phyloP scores from a whole-genome alignment of 2,329 filamentous ascomycete genomes.

The Hypoxylon rubiginosum region DNA sequence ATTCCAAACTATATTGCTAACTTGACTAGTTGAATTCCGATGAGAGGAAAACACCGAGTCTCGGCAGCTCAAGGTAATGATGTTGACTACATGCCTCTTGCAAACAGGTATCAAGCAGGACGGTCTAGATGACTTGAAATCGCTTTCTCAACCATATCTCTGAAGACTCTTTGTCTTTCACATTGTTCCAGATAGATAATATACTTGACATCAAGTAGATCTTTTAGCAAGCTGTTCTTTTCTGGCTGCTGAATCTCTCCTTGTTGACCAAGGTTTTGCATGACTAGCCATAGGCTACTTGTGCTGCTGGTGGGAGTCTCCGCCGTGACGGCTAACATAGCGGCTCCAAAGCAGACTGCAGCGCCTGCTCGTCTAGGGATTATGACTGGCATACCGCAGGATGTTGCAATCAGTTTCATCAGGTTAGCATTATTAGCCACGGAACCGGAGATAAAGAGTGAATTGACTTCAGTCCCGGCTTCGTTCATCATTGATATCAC shows the following conservation, averaged over 20 bases:
- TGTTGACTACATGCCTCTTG: not conserved
- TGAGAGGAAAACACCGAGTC: not conserved
- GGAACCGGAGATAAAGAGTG: not conserved
- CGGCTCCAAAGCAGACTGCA: not conserved
- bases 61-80: constrained; percentile 5
- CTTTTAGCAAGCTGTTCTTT: not conserved
- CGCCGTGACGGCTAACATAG: not conserved
- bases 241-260: not conserved
- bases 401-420: not conserved
- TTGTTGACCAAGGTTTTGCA: not conserved
- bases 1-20: no score
- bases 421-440: constrained; percentile 1
- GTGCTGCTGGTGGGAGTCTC: not conserved
- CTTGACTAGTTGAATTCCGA: no score
- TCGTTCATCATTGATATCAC: not conserved
- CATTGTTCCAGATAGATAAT: not conserved
- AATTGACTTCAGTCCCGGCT: constrained; percentile 1
- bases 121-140: not conserved
- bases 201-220: constrained; percentile 2
- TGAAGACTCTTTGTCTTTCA: not conserved
- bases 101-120: not conserved
- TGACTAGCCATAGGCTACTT: not conserved
- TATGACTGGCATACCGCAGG: not conserved
- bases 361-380: not conserved
- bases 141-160: not conserved